Conservation (phyloP, 2,329 filamentous ascomycete genomes). For the Magnaporthales sp. region DNA sequence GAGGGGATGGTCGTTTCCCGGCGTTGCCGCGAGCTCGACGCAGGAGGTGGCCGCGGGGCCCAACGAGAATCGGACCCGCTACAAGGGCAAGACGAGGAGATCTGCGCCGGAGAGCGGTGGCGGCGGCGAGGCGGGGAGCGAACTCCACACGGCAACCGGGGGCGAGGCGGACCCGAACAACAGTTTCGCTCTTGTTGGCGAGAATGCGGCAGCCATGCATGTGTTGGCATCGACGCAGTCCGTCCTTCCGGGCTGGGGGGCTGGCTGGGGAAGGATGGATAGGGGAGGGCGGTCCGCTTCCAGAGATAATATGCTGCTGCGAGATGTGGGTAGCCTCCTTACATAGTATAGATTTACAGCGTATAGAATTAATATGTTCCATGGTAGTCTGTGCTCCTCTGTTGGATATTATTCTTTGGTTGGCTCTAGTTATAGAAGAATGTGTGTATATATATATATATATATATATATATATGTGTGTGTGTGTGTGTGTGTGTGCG, state of each 20-base stretch:
- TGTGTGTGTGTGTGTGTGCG: too few relatives aligned
- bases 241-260: not conserved
- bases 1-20: not conserved
- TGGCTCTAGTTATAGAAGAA: too few relatives aligned
- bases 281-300: not conserved
- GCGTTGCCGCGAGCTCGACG: not conserved
- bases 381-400: too few relatives aligned
- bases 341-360: not conserved
- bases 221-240: not conserved
- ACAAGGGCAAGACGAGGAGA: not conserved
- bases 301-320: not conserved
- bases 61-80: not conserved
- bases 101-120: not conserved
- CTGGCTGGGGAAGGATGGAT: not conserved
- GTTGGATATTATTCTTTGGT: too few relatives aligned
- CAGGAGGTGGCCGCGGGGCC: slow-evolving; percentile 7
- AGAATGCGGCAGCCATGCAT: not conserved
- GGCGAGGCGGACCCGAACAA: not conserved
- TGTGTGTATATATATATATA: too few relatives aligned
- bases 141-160: not conserved
- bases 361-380: not conserved
- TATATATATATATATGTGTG: too few relatives aligned
- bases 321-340: not conserved
- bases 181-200: not conserved
- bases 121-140: not conserved